Base-by-base conservation (phyloP, 2,329 filamentous ascomycete genomes). In the Thielaviopsis punctulata region DNA sequence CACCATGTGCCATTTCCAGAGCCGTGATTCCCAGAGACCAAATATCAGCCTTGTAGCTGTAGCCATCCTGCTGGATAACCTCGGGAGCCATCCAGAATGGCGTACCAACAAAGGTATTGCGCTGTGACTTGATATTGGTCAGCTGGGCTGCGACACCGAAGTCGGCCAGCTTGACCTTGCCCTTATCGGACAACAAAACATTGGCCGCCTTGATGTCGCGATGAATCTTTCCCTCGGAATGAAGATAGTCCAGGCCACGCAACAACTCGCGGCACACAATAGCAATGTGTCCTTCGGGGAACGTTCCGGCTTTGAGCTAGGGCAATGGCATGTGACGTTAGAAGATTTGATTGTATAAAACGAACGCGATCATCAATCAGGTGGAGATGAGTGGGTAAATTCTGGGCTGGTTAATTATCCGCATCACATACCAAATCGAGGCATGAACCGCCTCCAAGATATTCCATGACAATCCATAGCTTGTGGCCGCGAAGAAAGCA, bases 391-490 rank as follows among this genome's bases (percentile, higher is more conserved):
- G 48, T 43, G 24, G 39, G 48, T 21, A 15, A n/a, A 47, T 19
- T 13, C 13, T 27, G 48, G 27, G 39, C 56, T 64, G 52, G 30
- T n/a, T 22, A 46, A 19, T 43, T 53, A 13, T 52, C 44, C n/a
- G 23, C 8, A 36, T 15, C 24, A 57, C 73, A 61, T 76, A 94
- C 86, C 72, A 98, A 67, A 65, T 98, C 92, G 58, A 95, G 74
- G 64, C 92, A 95, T 18, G 92, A 96, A 41, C 92, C 92, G 57
- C 92, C 92, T 5, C 92, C 92, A 10, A 98, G 72, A 63, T 84
- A 98, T 67, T 98, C 92, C 92, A 98, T 98, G 54, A 96, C 87
- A 63, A 98, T 98, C 92, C 92, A 98, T 72, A 98, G 71, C 69
- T 96, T 98, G 64, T 89, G 85, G 23, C 92, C 92, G 59, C 86